Conservation (phyloP, 345 rosid species). For the Balakata baccata region DNA sequence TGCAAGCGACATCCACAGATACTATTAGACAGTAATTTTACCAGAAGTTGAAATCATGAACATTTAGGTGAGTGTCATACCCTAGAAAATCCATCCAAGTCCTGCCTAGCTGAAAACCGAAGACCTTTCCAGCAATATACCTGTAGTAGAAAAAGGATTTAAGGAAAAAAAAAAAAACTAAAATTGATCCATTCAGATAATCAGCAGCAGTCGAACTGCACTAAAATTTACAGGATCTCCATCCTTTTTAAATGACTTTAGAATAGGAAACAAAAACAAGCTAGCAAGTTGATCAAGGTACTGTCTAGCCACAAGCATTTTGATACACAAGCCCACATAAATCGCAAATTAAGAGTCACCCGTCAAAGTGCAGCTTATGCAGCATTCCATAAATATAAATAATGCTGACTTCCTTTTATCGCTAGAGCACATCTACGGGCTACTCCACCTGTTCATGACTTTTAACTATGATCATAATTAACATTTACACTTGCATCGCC, state of each 20-base stretch:
- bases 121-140: conserved; percentile 99
- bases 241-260: background rate
- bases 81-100: conserved; percentile 91
- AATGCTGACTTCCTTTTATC: too few relatives aligned
- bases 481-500: too few relatives aligned
- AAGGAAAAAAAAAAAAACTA: background rate
- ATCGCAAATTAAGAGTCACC: too few relatives aligned
- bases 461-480: too few relatives aligned
- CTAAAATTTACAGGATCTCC: background rate
- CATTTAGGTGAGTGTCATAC: conserved; percentile 37
- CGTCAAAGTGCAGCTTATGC: too few relatives aligned
- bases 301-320: too few relatives aligned
- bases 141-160: conserved; percentile 33
- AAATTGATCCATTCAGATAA: background rate
- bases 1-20: conserved; percentile 32
- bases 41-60: background rate
- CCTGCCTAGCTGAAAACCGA: conserved; percentile 87
- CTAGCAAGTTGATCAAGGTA: background rate
- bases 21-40: conserved; percentile 8
- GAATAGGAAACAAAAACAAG: background rate
- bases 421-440: too few relatives aligned
- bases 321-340: too few relatives aligned
- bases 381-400: too few relatives aligned
- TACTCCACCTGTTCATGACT: too few relatives aligned
- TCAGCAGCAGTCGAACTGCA: background rate